phyloP scores from a whole-genome alignment of 176 grass and related monocot species.

The Paspalum vaginatum region DNA sequence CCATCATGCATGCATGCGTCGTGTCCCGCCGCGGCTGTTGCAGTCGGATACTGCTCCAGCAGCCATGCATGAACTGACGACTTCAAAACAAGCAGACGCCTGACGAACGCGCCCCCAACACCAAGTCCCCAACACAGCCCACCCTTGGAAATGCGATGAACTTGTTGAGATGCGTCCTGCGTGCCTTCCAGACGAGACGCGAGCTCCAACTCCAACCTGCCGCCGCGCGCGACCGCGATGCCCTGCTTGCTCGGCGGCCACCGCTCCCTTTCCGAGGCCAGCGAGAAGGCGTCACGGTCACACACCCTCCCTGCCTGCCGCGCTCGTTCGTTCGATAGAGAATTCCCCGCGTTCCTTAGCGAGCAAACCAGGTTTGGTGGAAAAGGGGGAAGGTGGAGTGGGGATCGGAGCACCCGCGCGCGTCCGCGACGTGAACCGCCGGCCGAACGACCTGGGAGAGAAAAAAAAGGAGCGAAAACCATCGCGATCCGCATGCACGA shows the following conservation, averaged over 20 bases:
- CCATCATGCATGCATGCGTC: background rate
- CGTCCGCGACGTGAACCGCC: conserved; percentile 13
- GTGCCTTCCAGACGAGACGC: background rate
- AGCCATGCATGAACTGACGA: background rate
- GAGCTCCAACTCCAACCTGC: conserved; percentile 29
- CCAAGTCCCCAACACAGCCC: background rate
- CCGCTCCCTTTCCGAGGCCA: conserved; percentile 5
- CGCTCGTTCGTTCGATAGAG: background rate
- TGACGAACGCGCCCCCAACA: too few species aligned
- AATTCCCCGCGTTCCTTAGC: background rate
- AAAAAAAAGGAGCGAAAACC: background rate
- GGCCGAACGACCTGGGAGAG: background rate
- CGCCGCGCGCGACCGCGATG: conserved; percentile 2
- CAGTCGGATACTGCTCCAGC: background rate
- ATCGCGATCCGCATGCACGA: conserved; percentile 18
- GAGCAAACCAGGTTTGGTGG: conserved; percentile 22
- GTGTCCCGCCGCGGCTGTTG: background rate
- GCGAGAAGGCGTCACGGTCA: conserved; percentile 16
- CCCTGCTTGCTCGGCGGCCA: conserved; percentile 11
- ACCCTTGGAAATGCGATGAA: background rate
- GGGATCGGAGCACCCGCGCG: conserved; percentile 21
- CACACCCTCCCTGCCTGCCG: background rate
- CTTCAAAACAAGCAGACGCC: background rate
- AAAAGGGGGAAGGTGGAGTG: conserved; percentile 9
- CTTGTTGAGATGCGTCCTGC: background rate